Base-by-base conservation (phyloP, 1,284 basidiomycete genomes). In the Trichosporon asahii region DNA sequence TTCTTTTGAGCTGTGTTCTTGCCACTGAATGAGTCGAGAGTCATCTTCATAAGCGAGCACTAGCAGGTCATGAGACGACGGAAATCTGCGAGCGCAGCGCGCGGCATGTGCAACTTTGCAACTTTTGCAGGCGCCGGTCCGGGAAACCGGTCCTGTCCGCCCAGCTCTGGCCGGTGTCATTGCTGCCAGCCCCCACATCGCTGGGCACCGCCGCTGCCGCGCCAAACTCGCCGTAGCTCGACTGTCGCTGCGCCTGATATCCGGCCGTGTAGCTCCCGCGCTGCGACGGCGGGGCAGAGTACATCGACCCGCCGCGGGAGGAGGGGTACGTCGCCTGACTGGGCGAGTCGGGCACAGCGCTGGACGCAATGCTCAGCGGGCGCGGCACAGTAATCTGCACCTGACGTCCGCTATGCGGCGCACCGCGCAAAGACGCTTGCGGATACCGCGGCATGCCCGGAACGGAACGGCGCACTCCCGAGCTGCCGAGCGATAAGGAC, bases 321-420 rank as follows among this genome's bases (percentile, higher is more conserved):
- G n/a, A 40, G 9, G 29, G 7, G 29, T 37, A 60, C n/a, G 40
- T 23, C 8, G 46, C 21, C 11, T 44, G 14, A 37, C 23, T 21
- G 23, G 35, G 37, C 35, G 63, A 64, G 37, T 40, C 35, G 23
- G 31, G 63, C 6, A 25, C 6, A 2, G 15, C 23, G 49, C 49
- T 25, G 3, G 69, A 70, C 5, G 66, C 27, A 21, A 21, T 23
- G 65, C 68, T 70, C 23, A 73, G 64, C 6, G 72, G 69, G 12
- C 72, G 69, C 1, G 72, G 72, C 14, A 73, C 27, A 6, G 65
- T 69, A 29, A 73, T 65, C n/a, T 57, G 29, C 18, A 73, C 46
- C n/a, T 21, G 61, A n/a, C 61, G 57, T 21, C 70, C 67, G 21
- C 37, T 49, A 64, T 73, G 72, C 11, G 72, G 72, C 7, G 69